These are phyloP conservation scores for Papiliotrema flavescens DNA, from an alignment of 1,284 basidiomycete species.

Conservation along the genomic window DNA sequence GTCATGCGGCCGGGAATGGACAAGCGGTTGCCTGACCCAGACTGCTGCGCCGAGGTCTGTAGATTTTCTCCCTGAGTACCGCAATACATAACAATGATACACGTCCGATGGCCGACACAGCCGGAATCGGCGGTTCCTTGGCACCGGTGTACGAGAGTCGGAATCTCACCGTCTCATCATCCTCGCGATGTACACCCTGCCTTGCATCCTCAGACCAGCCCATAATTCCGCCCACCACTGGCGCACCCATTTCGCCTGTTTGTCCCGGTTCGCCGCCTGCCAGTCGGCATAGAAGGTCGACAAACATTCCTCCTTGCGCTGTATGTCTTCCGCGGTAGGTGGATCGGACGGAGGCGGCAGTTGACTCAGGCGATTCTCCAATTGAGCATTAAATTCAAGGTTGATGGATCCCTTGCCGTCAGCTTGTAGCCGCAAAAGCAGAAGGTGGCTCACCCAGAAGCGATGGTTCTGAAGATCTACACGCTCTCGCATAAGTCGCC, in stretches of 20 bases:
- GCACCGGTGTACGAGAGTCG: too few relatives aligned
- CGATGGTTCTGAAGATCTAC: constrained; percentile 45
- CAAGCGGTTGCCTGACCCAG: too few relatives aligned
- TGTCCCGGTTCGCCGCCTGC: constrained; percentile 36
- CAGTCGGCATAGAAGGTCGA: constrained; percentile 46
- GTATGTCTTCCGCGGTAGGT: constrained; percentile 29
- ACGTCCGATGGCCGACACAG: too few relatives aligned
- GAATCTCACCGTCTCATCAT: constrained; percentile 12
- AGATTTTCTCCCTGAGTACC: too few relatives aligned
- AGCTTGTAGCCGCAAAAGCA: background rate
- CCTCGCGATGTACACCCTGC: constrained; percentile 24
- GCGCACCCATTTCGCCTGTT: constrained; percentile 36
- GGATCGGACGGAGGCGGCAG: constrained; percentile 33
- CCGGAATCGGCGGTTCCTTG: too few relatives aligned
- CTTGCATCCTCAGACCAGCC: constrained; percentile 38
- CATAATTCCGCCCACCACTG: constrained; percentile 46
- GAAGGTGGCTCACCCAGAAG: constrained; percentile 43
- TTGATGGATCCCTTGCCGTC: constrained; percentile 32
- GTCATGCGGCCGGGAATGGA: too few relatives aligned
- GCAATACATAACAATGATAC: too few relatives aligned
- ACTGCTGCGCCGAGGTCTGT: too few relatives aligned
- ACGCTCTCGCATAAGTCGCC: constrained; percentile 36
- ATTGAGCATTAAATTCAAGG: constrained; percentile 34
- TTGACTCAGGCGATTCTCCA: constrained; percentile 27
- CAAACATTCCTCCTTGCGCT: constrained; percentile 32